Base-by-base conservation (phyloP, 2,329 filamentous ascomycete genomes). In the Sporothrix brasiliensis region DNA sequence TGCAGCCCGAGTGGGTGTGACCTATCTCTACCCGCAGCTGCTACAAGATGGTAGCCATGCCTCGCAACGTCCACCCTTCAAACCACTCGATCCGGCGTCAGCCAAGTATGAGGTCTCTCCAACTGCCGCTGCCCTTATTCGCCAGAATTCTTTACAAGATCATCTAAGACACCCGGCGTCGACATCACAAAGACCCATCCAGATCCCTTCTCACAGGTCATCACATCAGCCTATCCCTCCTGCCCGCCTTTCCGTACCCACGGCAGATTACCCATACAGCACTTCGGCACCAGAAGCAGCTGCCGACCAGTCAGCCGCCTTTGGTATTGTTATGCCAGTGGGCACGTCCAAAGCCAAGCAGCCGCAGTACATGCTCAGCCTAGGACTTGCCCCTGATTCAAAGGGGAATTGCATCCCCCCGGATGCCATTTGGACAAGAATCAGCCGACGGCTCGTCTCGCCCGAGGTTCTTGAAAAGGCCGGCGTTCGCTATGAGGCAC, bases 351-450 rank as follows among this genome's bases (percentile, higher is more conserved):
- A 69, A 53, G 21, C 71, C 69, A 13, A 73, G 61, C 21, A 70
- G 34, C 66, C 73, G 7, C 76, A 76, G 30, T 41, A 39, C 3
- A 24, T 56, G 63, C 77, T 76, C 1, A 54, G 27, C 19, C 3
- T 47, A 0, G 47, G 63, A 3, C 68, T 76, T 79, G 50, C 81
- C 80, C 88, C 88, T 0, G 88, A 90, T 74, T 81, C 83, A 27
- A 81, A 84, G 44, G 88, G 88, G 1, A 81, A 83, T 4, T 82
- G 85, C 14, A 90, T 90, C 2, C 83, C 83, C 0, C 75, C 83
- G 1, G 84, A 88, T 34, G 87, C 87, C 1, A 82, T 83, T 66
- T 89, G 87, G 87, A 89, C 87, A 4, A 84, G 82, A 70, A 87
- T 89, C 47, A 82, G 80, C 69, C 83, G 87, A 14, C 80, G 79